Evolutionary conservation across 2,329 filamentous ascomycete species (phyloP).

Genomic region (Zelopaecilomyces penicillatus): DNA sequence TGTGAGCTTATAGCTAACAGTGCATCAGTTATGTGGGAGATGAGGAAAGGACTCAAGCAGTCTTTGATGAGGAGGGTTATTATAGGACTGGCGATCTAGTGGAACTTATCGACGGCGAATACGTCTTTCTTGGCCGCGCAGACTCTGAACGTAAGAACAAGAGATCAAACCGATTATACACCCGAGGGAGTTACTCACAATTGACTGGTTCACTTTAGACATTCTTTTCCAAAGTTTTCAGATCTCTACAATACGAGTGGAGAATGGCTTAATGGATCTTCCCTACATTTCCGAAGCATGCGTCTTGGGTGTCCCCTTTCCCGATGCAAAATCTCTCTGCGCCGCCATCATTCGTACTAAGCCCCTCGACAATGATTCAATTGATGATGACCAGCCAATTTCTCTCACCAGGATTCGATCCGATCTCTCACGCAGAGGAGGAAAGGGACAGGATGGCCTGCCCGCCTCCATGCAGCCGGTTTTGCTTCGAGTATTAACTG

Average conservation of each 20-base stretch:
- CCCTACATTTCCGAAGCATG: constrained; percentile 10
- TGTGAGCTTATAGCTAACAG: too few relatives aligned
- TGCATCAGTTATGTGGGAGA: constrained; percentile 24
- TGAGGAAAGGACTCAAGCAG: constrained; percentile 66
- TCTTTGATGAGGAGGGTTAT: constrained; percentile 76
- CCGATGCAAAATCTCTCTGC: constrained; percentile 8
- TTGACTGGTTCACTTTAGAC: not conserved
- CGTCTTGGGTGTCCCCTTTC: constrained; percentile 7
- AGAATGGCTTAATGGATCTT: constrained; percentile 5
- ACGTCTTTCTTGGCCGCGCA: constrained; percentile 8
- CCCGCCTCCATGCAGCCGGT: constrained; percentile 4
- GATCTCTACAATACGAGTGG: constrained; percentile 7
- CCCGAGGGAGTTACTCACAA: too few relatives aligned
- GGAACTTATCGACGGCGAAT: constrained; percentile 42
- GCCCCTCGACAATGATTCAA: not conserved
- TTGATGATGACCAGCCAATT: not conserved
- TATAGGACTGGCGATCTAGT: constrained; percentile 85
- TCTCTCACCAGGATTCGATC: constrained; percentile 1
- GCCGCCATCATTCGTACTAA: constrained; percentile 6
- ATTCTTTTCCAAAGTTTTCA: not conserved
- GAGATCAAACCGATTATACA: not conserved
- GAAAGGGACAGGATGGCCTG: not conserved
- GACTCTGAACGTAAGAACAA: constrained; percentile 7
- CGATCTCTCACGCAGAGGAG: constrained; percentile 2
- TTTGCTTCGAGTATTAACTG: constrained; percentile 5